Percentiles rank a stretch among this genome's conserved stretches.
Conservation (phyloP, 2,329 filamentous ascomycete species). For the Biscogniauxia mediterranea region DNA sequence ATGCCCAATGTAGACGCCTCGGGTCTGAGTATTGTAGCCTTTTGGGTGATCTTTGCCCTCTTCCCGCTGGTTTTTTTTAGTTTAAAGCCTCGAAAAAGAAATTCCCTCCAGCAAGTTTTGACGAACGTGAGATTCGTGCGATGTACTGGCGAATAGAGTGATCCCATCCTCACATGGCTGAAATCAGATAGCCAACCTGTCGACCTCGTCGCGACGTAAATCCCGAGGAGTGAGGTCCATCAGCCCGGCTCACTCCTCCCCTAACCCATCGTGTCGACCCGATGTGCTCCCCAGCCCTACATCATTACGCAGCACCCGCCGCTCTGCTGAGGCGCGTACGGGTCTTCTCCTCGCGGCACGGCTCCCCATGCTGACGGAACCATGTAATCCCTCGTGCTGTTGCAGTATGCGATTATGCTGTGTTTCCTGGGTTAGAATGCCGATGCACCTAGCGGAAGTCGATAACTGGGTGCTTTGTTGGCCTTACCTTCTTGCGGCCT, state of each 20-base stretch:
- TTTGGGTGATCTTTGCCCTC: slow-evolving; percentile 14
- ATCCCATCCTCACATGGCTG: slow-evolving; percentile 17
- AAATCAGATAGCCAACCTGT: slow-evolving; percentile 24
- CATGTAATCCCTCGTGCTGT: slow-evolving; percentile 98
- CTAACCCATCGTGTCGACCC: slow-evolving; percentile 13
- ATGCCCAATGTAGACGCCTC: slow-evolving; percentile 18
- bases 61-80: slow-evolving; percentile 10
- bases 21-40: slow-evolving; percentile 24
- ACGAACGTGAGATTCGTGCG: slow-evolving; percentile 19
- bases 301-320: slow-evolving; percentile 94
- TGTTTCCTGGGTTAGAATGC: slow-evolving; percentile 19
- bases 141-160: slow-evolving; percentile 12
- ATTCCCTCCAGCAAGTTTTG: slow-evolving; percentile 11
- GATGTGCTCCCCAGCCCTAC: slow-evolving; percentile 48
- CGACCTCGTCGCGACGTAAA: slow-evolving; percentile 25
- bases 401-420: slow-evolving; percentile 97
- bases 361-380: slow-evolving; percentile 95
- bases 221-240: slow-evolving; percentile 16
- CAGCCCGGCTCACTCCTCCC: slow-evolving; percentile 7
- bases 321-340: slow-evolving; percentile 94
- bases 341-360: slow-evolving; percentile 92
- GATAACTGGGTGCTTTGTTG: not conserved
- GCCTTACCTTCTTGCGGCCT: slow-evolving; percentile 80
- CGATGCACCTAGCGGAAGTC: not conserved
- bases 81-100: not conserved